phyloP scores from a whole-genome alignment of 768 basidiomycete genomes.

The Pleurotus platypus region DNA sequence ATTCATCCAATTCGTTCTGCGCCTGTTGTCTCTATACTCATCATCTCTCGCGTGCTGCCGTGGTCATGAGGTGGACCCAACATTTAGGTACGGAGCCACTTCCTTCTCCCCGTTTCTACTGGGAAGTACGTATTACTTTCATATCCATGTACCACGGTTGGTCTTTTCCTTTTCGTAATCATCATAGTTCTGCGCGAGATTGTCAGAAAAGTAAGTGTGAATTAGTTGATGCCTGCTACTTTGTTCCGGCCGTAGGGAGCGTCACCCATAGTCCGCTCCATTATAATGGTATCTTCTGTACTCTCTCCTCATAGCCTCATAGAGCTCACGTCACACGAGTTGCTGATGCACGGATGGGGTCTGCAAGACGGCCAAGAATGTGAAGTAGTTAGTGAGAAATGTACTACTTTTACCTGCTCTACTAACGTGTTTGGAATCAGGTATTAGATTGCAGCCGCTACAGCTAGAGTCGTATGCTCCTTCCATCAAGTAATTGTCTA shows the following conservation, averaged over 20 bases:
- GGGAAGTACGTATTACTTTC: slow-evolving; percentile 30
- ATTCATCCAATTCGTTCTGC: slow-evolving; percentile 16
- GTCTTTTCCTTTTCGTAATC: slow-evolving; percentile 29
- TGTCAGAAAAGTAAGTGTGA: slow-evolving; percentile 1
- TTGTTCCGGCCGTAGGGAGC: background rate
- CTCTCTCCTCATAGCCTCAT: too few species aligned
- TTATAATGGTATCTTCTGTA: background rate
- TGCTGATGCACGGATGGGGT: too few species aligned
- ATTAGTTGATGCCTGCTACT: background rate
- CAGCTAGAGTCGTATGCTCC: too few species aligned
- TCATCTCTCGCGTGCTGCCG: slow-evolving; percentile 1
- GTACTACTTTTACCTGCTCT: too few species aligned
- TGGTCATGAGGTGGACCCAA: background rate
- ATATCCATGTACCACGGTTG: slow-evolving; percentile 30
- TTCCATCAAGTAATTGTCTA: too few species aligned
- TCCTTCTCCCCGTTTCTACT: background rate
- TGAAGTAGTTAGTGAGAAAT: too few species aligned
- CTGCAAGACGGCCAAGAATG: too few species aligned
- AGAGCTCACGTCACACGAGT: too few species aligned
- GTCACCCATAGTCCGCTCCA: background rate
- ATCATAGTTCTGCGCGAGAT: slow-evolving; percentile 15
- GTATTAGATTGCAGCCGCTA: too few species aligned
- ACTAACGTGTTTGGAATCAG: too few species aligned
- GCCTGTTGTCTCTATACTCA: slow-evolving; percentile 12
- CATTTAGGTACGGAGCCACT: slow-evolving; percentile 15